Percentiles rank a stretch among this genome's conserved stretches.
Evolutionary conservation across 441 rosid genomes (phyloP).

Genomic region (Adansonia rubrostipa): DNA sequence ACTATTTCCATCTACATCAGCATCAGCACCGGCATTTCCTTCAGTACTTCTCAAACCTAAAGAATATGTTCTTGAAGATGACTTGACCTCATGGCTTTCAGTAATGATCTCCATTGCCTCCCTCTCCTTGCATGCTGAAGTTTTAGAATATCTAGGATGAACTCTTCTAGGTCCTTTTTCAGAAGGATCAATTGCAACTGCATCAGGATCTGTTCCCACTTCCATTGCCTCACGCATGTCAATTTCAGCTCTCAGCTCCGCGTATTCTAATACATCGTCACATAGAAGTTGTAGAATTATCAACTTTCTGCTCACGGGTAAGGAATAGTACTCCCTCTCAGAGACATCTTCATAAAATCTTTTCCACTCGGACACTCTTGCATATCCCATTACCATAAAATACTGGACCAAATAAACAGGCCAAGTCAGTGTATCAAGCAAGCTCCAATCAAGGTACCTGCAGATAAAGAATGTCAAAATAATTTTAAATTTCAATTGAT

Average conservation of each 20-base stretch:
- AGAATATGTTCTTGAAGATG: slow-evolving; percentile 41
- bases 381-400: slow-evolving; percentile 76
- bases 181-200: slow-evolving; percentile 39
- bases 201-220: slow-evolving; percentile 83
- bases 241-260: slow-evolving; percentile 72
- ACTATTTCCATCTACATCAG: slow-evolving; percentile 70
- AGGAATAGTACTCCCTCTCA: slow-evolving; percentile 72
- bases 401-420: slow-evolving; percentile 82
- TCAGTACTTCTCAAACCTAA: slow-evolving; percentile 48
- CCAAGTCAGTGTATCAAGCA: slow-evolving; percentile 96
- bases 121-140: slow-evolving; percentile 72
- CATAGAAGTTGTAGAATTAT: slow-evolving; percentile 84
- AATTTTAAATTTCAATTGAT: slow-evolving; percentile 15
- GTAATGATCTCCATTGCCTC: slow-evolving; percentile 55
- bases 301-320: slow-evolving; percentile 67
- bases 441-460: slow-evolving; percentile 92
- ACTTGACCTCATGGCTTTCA: slow-evolving; percentile 46
- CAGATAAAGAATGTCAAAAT: slow-evolving; percentile 36
- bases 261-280: slow-evolving; percentile 79
- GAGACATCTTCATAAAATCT: slow-evolving; percentile 58
- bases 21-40: slow-evolving; percentile 42
- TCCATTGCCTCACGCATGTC: slow-evolving; percentile 77
- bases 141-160: slow-evolving; percentile 77
- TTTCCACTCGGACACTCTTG: slow-evolving; percentile 65
- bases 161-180: slow-evolving; percentile 77